Percentiles rank a stretch among this genome's conserved stretches.
Evolutionary conservation across 768 basidiomycete species (phyloP).

Genomic region (Guyanaporus albipodus): DNA sequence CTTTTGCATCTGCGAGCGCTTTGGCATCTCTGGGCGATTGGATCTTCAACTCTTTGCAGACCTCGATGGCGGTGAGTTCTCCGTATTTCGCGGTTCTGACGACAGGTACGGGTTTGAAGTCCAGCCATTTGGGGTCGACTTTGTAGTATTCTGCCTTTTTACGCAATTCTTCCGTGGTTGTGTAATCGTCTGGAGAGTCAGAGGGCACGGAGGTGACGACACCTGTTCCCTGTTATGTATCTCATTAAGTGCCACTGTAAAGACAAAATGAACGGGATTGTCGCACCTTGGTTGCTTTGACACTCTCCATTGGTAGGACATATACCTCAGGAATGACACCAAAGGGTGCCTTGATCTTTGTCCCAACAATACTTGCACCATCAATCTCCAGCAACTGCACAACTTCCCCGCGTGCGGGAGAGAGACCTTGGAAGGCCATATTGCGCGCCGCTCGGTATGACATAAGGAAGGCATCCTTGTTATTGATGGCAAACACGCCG

Average conservation of each 20-base stretch:
- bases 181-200: conserved; percentile 96
- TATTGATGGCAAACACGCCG: conserved; percentile 85
- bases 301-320: conserved; percentile 98
- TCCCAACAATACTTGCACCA: conserved; percentile 79
- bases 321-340: conserved; percentile 82
- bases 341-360: conserved; percentile 86
- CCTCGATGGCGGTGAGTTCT: conserved; percentile 77
- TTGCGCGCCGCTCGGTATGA: conserved; percentile 91
- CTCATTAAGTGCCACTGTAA: conserved; percentile 1
- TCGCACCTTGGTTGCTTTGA: conserved; percentile 84
- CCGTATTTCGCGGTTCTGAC: conserved; percentile 90
- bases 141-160: conserved; percentile 98
- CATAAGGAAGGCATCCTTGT: conserved; percentile 83
- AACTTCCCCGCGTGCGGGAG: conserved; percentile 65
- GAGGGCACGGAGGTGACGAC: conserved; percentile 98
- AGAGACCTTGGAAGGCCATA: conserved; percentile 93
- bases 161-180: conserved; percentile 83
- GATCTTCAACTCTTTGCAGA: conserved; percentile 89
- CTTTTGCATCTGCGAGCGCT: conserved; percentile 94
- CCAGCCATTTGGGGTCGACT: conserved; percentile 84
- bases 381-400: conserved; percentile 73
- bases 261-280: neutral
- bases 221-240: conserved; percentile 74
- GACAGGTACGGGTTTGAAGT: conserved; percentile 83
- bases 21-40: conserved; percentile 92